These are phyloP conservation scores for Paraphoma sp. DNA, from an alignment of 2,329 filamentous ascomycete species.

Conservation along the genomic window DNA sequence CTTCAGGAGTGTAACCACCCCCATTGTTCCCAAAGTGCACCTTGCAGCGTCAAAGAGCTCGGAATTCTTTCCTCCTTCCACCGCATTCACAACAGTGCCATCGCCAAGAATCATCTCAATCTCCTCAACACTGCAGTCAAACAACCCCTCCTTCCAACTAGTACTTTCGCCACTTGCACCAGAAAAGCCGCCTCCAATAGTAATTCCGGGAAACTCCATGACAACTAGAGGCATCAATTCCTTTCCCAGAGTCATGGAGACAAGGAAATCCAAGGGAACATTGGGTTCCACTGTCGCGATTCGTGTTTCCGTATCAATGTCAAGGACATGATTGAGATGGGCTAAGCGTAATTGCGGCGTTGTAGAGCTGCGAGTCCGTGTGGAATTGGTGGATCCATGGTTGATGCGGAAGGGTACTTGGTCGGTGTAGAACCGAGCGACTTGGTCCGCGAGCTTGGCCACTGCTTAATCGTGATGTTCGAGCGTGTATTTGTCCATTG, in stretches of 20 bases:
- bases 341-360: slow-evolving; percentile 64
- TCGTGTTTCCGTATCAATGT: slow-evolving; percentile 58
- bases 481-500: slow-evolving; percentile 4
- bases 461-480: slow-evolving; percentile 31
- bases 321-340: slow-evolving; percentile 64
- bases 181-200: slow-evolving; percentile 68
- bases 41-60: slow-evolving; percentile 69
- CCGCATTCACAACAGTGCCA: slow-evolving; percentile 59
- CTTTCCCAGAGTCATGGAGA: slow-evolving; percentile 58
- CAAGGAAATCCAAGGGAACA: slow-evolving; percentile 67
- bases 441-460: slow-evolving; percentile 48
- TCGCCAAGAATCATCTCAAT: slow-evolving; percentile 69
- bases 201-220: slow-evolving; percentile 73
- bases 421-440: slow-evolving; percentile 54
- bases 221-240: slow-evolving; percentile 67
- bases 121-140: slow-evolving; percentile 63
- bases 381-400: slow-evolving; percentile 60
- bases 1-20: slow-evolving; percentile 63
- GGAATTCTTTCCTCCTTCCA: slow-evolving; percentile 50
- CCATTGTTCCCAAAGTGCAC: slow-evolving; percentile 68
- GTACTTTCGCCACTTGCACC: slow-evolving; percentile 71
- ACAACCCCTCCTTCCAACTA: slow-evolving; percentile 69
- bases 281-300: slow-evolving; percentile 70
- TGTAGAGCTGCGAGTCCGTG: slow-evolving; percentile 50
- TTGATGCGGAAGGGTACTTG: slow-evolving; percentile 54